A percentile compares a stretch with the other conserved stretches of the same genome.
phyloP scores from a whole-genome alignment of 306 rosid species.

The Cercis canadensis region DNA sequence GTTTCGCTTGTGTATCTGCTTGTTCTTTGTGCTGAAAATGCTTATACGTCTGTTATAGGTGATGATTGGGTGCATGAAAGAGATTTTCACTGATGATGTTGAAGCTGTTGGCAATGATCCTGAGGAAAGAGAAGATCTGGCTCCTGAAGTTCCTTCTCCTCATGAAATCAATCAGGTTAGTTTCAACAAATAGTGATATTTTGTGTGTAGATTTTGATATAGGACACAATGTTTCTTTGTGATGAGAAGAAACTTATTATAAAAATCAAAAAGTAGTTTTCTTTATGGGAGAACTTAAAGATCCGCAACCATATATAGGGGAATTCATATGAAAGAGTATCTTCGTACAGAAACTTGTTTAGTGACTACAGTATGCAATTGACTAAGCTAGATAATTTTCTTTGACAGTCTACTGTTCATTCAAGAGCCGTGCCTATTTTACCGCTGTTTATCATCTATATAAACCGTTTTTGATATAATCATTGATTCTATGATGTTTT shows the following conservation, averaged over 20 bases:
- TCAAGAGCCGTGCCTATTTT: no score
- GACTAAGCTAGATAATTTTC: background rate
- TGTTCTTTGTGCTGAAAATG: constrained; percentile 2
- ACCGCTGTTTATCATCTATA: no score
- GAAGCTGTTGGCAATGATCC: constrained; percentile 93
- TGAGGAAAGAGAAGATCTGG: constrained; percentile 96
- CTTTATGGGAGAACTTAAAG: background rate
- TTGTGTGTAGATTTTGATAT: no score
- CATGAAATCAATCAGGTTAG: constrained; percentile 97
- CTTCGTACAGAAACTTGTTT: background rate
- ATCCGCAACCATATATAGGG: background rate
- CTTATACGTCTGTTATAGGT: constrained; percentile 54
- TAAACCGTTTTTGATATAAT: no score
- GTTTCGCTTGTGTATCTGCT: background rate
- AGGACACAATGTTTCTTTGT: background rate
- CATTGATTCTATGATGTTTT: background rate
- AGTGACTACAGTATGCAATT: background rate
- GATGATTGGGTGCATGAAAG: constrained; percentile 99
- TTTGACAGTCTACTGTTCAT: no score
- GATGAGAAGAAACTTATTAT: background rate
- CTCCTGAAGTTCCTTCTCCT: constrained; percentile 95
- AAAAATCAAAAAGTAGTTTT: background rate
- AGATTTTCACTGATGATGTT: constrained; percentile 96
- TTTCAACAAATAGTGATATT: constrained; percentile 5
- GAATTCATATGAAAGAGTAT: background rate